Base-by-base conservation (phyloP, 1,284 basidiomycete genomes). In the Baeospora myosura region DNA sequence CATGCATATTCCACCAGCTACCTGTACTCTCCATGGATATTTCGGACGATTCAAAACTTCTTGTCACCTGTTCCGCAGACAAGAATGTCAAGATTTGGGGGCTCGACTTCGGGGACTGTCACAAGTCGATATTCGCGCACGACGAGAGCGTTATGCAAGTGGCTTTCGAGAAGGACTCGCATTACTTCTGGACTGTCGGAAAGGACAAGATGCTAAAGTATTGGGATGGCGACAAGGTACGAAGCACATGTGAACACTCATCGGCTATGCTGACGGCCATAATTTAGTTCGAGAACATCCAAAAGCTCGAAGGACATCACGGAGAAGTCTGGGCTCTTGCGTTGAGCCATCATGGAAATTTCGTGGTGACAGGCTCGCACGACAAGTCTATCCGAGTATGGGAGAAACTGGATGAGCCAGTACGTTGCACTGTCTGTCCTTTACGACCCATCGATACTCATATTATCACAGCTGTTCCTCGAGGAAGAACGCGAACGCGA, bases 1-100 rank as follows among this genome's bases (percentile, higher is more conserved):
- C 7, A 41, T 38, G 24, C 26, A 21, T 2, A 30, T n/a, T 3
- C 31, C 14, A n/a, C 11, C 49, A 93, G 88, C 74, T 97, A n/a
- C 96, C 96, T 5, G 96, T 98, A 12, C 73, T 98, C 7, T 81
- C 89, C 0, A 88, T 99, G 77, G 96, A 98, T 60, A 98, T 99
- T 43, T 97, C 94, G 1, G 71, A 76, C 48, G 96, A 99, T 63
- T 96, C 90, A 0, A 97, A 96, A 60, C 74, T 99, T 38, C 92
- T 98, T 48, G 85, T 95, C 35, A 98, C 96, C n/a, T 96, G 89
- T 59, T 96, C 92, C n/a, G 92, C 94, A 3, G 96, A 99, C 65
- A 98, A 98, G 66, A 99, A 98, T 58, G 86, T 98, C 64, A 99
- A 98, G 68, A 95, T 99, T 44, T 98, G 96, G 96, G 96, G 96